A percentile compares a stretch with the other conserved stretches of the same genome.
Evolutionary conservation across 2,329 filamentous ascomycete species (phyloP).

Genomic region (Seiridium unicorne): DNA sequence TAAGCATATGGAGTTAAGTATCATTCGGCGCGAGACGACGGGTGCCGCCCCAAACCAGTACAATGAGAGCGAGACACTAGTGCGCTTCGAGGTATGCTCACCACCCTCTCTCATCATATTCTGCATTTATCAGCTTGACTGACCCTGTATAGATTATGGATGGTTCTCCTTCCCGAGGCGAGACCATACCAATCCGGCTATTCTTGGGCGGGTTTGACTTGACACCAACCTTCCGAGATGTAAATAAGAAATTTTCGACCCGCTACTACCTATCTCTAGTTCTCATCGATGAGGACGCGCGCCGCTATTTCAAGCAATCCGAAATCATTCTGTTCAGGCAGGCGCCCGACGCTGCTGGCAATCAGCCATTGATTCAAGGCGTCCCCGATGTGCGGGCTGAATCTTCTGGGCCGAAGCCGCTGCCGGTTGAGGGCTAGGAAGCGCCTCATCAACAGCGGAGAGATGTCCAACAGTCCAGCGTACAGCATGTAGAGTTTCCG

Average conservation of each 20-base stretch:
- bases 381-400: conserved; percentile 27
- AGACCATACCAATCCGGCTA: conserved; percentile 91
- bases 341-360: conserved; percentile 54
- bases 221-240: conserved; percentile 96
- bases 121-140: neutral
- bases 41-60: conserved; percentile 97
- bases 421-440: conserved; percentile 20
- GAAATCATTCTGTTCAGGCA: conserved; percentile 97
- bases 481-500: neutral
- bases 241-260: conserved; percentile 99
- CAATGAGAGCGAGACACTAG: conserved; percentile 97
- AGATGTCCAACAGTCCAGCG: neutral
- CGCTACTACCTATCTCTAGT: conserved; percentile 96
- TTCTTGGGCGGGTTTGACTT: conserved; percentile 98
- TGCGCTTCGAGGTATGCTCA: conserved; percentile 78
- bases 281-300: conserved; percentile 93
- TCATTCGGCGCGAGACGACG: conserved; percentile 94
- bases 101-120: neutral
- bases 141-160: conserved; percentile 80
- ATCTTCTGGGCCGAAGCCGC: conserved; percentile 20
- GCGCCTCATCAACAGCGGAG: neutral
- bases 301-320: conserved; percentile 98
- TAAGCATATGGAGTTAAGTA: conserved; percentile 99
- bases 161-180: conserved; percentile 92
- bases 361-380: conserved; percentile 45